phyloP scores from a whole-genome alignment of 176 grass and related monocot species.

The Triticum monococcum region DNA sequence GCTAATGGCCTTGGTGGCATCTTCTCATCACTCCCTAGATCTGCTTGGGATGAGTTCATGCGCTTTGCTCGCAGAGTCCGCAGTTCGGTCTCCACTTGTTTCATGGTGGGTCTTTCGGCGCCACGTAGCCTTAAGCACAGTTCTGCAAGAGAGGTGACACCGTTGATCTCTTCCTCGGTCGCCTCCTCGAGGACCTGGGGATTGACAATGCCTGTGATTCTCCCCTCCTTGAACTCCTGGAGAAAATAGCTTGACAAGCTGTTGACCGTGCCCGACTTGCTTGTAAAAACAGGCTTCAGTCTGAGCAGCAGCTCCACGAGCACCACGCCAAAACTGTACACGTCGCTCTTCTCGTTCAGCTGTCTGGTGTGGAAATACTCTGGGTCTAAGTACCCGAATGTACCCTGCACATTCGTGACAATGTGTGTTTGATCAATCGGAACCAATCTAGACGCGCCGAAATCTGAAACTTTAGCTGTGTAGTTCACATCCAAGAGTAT shows the following conservation, averaged over 20 bases:
- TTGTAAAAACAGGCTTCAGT: background rate
- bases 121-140: no score
- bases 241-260: background rate
- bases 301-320: conserved; percentile 45
- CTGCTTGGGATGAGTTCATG: no score
- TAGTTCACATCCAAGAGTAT: background rate
- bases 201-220: no score
- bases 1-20: no score
- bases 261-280: background rate
- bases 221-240: background rate
- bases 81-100: no score
- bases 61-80: no score
- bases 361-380: no score
- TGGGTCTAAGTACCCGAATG: background rate
- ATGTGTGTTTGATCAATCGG: background rate
- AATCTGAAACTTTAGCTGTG: background rate
- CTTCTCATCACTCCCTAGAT: no score
- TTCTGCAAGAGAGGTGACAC: no score
- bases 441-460: background rate
- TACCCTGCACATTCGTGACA: background rate
- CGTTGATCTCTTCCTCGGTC: no score
- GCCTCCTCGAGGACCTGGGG: no score
- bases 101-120: no score
- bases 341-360: conserved; percentile 73
- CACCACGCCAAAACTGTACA: conserved; percentile 85